These are phyloP conservation scores for Lentithecium fluviatile DNA, from an alignment of 495 filamentous ascomycete genomes.

Conservation along the genomic window DNA sequence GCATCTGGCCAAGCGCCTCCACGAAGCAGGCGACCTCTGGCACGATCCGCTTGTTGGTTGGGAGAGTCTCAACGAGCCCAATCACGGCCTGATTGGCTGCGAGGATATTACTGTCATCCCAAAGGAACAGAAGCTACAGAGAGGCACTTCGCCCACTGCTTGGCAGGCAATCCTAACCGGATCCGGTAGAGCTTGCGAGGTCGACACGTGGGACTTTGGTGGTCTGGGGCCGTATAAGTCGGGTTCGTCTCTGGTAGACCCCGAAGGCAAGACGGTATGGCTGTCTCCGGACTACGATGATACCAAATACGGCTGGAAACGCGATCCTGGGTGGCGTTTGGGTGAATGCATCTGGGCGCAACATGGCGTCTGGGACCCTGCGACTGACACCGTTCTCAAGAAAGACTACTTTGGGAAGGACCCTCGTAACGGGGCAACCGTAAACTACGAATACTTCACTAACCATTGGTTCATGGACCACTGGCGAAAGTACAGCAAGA, in stretches of 20 bases:
- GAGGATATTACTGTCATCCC: conserved; percentile 81
- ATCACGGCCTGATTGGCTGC: conserved; percentile 82
- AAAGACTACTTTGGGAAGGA: conserved; percentile 87
- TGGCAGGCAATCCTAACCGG: conserved; percentile 93
- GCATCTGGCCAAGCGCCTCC: conserved; percentile 78
- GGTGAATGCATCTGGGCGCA: conserved; percentile 96
- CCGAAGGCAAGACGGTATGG: conserved; percentile 83
- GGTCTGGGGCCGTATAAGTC: conserved; percentile 87
- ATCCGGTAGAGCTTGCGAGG: conserved; percentile 83
- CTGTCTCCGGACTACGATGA: conserved; percentile 78
- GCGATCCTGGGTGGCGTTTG: conserved; percentile 84
- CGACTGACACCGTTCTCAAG: conserved; percentile 68
- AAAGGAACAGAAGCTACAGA: conserved; percentile 83
- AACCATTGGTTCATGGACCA: conserved; percentile 86
- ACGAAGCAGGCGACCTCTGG: conserved; percentile 87
- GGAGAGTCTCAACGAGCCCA: conserved; percentile 94
- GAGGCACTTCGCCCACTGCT: conserved; percentile 89
- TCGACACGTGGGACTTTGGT: conserved; percentile 90
- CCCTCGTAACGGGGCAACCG: conserved; percentile 63
- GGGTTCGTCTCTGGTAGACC: conserved; percentile 79
- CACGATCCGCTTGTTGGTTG: conserved; percentile 88
- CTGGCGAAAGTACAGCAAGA: conserved; percentile 71
- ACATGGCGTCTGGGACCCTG: conserved; percentile 91
- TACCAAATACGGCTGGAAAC: conserved; percentile 81
- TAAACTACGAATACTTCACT: conserved; percentile 83